phyloP scores from a whole-genome alignment of 2,329 filamentous ascomycete species.

The Graphilbum fragrans region DNA sequence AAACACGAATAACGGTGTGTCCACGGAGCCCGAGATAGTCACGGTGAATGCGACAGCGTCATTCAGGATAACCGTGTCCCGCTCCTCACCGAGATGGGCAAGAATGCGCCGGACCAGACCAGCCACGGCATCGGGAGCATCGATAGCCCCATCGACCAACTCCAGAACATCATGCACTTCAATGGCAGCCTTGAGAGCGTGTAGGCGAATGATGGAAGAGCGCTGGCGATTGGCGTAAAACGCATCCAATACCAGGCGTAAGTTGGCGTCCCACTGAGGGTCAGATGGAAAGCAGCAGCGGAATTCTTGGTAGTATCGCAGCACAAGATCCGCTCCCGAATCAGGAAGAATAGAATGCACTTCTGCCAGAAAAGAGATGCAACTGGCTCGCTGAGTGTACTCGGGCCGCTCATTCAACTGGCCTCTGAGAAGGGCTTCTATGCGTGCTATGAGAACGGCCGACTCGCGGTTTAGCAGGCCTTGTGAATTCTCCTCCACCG shows the following conservation, averaged over 20 bases:
- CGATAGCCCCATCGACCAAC: conserved; percentile 30
- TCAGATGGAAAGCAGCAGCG: conserved; percentile 63
- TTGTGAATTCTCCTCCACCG: conserved; percentile 19
- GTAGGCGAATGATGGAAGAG: conserved; percentile 48
- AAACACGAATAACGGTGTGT: conserved; percentile 45
- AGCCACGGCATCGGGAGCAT: conserved; percentile 44
- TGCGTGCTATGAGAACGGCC: conserved; percentile 28
- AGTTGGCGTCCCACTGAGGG: conserved; percentile 52
- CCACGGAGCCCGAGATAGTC: conserved; percentile 48
- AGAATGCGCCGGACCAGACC: conserved; percentile 51
- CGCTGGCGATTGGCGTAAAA: conserved; percentile 52
- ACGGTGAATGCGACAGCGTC: conserved; percentile 53
- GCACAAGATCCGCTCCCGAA: conserved; percentile 48
- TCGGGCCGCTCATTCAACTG: conserved; percentile 26
- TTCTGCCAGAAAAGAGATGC: conserved; percentile 54
- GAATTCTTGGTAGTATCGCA: conserved; percentile 57
- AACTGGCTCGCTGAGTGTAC: conserved; percentile 51
- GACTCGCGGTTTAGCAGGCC: conserved; percentile 30
- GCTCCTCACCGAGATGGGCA: conserved; percentile 47
- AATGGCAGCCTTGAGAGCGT: conserved; percentile 48
- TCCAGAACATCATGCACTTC: conserved; percentile 47
- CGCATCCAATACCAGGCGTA: conserved; percentile 44
- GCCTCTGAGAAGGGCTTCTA: conserved; percentile 35
- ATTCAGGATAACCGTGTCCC: conserved; percentile 51
- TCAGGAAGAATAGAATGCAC: conserved; percentile 53